Evolutionary conservation across 805 yeast species (phyloP).

Genomic region (Candida tibetensis): DNA sequence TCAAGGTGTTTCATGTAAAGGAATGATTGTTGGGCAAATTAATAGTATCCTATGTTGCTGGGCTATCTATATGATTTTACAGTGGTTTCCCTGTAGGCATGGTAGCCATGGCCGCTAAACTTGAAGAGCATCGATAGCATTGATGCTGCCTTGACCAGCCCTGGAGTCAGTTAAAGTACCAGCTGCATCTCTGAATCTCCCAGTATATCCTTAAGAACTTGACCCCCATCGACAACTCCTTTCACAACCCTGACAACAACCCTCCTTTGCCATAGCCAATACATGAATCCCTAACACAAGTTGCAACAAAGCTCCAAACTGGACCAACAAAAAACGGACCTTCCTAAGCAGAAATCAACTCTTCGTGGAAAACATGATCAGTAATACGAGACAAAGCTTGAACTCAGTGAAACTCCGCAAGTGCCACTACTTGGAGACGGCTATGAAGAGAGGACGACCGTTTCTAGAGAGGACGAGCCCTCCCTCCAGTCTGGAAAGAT

Average conservation of each 20-base stretch:
- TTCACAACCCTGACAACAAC: background rate
- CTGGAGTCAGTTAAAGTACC: no score
- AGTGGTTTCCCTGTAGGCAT: no score
- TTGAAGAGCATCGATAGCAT: no score
- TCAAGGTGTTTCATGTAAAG: no score
- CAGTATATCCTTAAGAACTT: constrained; percentile 8
- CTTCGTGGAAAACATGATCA: constrained; percentile 1
- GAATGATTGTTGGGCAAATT: no score
- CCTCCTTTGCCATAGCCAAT: background rate
- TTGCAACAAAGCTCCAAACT: background rate
- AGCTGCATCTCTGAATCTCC: constrained; percentile 11
- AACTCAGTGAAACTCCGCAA: constrained; percentile 4
- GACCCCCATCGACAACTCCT: constrained; percentile 6
- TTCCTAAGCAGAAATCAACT: constrained; percentile 1
- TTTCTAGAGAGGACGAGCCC: no score
- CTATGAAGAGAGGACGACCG: constrained; percentile 3
- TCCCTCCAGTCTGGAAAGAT: no score
- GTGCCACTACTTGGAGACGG: constrained; percentile 3
- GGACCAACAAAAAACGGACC: background rate
- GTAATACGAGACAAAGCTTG: constrained; percentile 1
- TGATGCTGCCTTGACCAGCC: no score
- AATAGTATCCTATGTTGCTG: no score
- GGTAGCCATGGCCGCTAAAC: no score
- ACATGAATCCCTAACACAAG: background rate
- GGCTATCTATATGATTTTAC: no score